phyloP scores from a whole-genome alignment of 306 rosid genomes.

The Dryas alaskensis region DNA sequence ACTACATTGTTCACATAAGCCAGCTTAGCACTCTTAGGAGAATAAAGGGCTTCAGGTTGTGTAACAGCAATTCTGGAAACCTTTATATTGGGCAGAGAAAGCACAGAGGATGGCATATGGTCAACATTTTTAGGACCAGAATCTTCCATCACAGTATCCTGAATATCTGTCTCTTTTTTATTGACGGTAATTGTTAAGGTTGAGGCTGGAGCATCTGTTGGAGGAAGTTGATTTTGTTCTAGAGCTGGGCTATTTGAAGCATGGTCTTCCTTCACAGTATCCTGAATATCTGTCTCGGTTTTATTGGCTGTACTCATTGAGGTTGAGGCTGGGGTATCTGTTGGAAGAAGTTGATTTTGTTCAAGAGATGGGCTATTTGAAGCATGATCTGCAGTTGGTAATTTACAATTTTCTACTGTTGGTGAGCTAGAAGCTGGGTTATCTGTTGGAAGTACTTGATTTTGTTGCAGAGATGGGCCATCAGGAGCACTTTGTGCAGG shows the following conservation, averaged over 20 bases:
- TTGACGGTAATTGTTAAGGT: conserved; percentile 25
- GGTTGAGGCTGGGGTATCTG: conserved; percentile 27
- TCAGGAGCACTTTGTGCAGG: conserved; percentile 32
- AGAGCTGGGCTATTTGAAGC: conserved; percentile 16
- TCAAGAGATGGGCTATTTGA: conserved; percentile 33
- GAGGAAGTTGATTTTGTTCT: conserved; percentile 37
- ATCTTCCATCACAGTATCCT: conserved; percentile 27
- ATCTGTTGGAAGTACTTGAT: conserved; percentile 30
- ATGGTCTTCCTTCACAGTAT: background rate
- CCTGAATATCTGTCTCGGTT: too few relatives aligned
- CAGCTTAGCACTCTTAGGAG: conserved; percentile 25
- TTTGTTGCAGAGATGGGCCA: conserved; percentile 35
- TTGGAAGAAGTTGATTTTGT: conserved; percentile 35
- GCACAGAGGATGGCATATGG: conserved; percentile 15
- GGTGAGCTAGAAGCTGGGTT: conserved; percentile 30
- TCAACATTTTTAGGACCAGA: conserved; percentile 30
- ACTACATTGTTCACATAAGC: conserved; percentile 18
- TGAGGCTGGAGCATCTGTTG: conserved; percentile 32
- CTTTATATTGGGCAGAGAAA: conserved; percentile 23
- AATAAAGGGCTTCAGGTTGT: conserved; percentile 14
- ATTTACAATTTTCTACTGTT: conserved; percentile 18
- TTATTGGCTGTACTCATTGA: too few relatives aligned
- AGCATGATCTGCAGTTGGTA: conserved; percentile 22
- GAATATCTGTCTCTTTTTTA: conserved; percentile 26
- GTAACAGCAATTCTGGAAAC: conserved; percentile 17